Conservation (phyloP, 2,329 filamentous ascomycete genomes). For the Diaporthe capsici region DNA sequence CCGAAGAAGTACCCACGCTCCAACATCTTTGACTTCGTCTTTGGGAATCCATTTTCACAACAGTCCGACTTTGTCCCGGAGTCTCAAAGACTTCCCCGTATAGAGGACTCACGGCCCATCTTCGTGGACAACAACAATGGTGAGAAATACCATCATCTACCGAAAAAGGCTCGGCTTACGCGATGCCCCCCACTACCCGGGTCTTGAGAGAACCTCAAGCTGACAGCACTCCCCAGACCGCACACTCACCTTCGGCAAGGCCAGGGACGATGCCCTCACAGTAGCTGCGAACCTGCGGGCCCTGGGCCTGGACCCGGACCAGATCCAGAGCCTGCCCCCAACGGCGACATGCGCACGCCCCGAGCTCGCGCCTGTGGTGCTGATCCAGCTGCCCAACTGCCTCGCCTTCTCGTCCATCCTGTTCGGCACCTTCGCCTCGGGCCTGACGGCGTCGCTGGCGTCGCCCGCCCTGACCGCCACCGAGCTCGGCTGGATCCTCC, state of each 20-base stretch:
- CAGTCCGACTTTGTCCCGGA: slow-evolving; percentile 49
- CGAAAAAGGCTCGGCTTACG: neutral
- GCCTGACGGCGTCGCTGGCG: slow-evolving; percentile 56
- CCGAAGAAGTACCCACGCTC: slow-evolving; percentile 44
- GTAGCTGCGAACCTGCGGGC: slow-evolving; percentile 53
- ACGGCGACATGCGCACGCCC: slow-evolving; percentile 56
- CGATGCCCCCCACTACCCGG: neutral
- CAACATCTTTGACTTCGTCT: slow-evolving; percentile 55
- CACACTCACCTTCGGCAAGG: slow-evolving; percentile 52
- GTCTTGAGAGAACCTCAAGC: neutral
- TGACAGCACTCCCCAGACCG: slow-evolving; percentile 49
- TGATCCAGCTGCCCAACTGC: slow-evolving; percentile 59
- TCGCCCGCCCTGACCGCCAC: slow-evolving; percentile 56
- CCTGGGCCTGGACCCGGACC: slow-evolving; percentile 54
- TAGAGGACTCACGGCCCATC: slow-evolving; percentile 52
- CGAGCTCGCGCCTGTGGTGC: slow-evolving; percentile 57
- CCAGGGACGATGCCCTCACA: slow-evolving; percentile 53
- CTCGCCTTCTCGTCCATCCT: slow-evolving; percentile 54
- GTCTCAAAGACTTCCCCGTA: slow-evolving; percentile 49
- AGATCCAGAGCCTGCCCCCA: slow-evolving; percentile 53
- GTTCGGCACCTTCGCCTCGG: slow-evolving; percentile 56
- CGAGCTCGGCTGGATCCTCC: slow-evolving; percentile 58
- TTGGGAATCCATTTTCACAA: slow-evolving; percentile 54
- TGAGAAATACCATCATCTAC: slow-evolving; percentile 44
- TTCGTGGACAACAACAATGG: slow-evolving; percentile 58